Evolutionary conservation across 1,284 basidiomycete genomes (phyloP), one percentile per base, ranked within the genome.

Genomic region (Cutaneotrichosporon sp.): DNA sequence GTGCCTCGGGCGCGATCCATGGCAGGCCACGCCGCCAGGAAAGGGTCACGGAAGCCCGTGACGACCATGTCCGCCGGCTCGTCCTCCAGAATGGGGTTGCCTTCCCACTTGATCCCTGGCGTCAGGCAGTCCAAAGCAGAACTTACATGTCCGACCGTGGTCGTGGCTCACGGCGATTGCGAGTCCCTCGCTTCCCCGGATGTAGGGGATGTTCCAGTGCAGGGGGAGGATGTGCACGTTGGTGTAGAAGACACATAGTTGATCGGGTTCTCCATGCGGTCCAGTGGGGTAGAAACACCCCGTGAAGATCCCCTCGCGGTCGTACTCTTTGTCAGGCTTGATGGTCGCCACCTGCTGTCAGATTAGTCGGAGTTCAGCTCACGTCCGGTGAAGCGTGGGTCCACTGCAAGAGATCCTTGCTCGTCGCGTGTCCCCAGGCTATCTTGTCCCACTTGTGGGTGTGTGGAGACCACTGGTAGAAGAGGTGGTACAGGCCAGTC

Each of bases 381-480:
- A 54, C 49, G 27, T 50, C 35, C 2, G 26, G n/a, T 4, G 45
- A 49, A 1, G 2, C 26, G 17, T 61, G 51, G n/a, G 29, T 29
- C 61, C 61, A 63, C 22, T 43, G 38, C 6, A 60, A 12, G 12
- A 63, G 35, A 34, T 63, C 60, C 14, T 24, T 34, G 29, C 57
- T 57, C 7, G 50, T 58, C 5, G 57, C 61, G 24, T 58, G 57
- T 4, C 61, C 61, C 61, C 61, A 63, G 29, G 42, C 33, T 16
- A 63, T 63, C 19, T 58, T 41, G 33, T 46, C 51, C 61, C 61
- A 63, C 3, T 29, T 19, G 31, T 54, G 44, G 35, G 47, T 45
- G 19, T 51, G 22, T 4, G 57, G 57, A n/a, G 49, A 54, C 61
- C 61, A 63, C 43, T 63, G 61, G 43, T 60, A 63, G 45, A 61